Percentiles rank a stretch among this genome's conserved stretches.
These are phyloP conservation scores for Larix kaempferi DNA, from an alignment of 75 land plant species.

Conservation along the genomic window DNA sequence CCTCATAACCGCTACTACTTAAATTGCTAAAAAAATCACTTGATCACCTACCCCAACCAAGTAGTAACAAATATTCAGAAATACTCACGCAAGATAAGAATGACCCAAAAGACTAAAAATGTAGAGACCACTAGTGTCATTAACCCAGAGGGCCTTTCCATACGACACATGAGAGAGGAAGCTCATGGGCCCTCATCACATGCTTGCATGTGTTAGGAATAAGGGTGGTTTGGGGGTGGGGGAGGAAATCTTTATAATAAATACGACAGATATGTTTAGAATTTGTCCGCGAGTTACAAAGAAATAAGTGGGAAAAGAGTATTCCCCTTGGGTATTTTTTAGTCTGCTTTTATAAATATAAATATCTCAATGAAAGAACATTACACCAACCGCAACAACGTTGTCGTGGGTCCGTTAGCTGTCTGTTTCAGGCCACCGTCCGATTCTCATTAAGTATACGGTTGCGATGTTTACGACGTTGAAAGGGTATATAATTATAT, in stretches of 20 bases:
- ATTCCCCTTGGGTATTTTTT: background rate
- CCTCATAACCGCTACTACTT: background rate
- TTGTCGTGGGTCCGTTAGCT: conserved; percentile 4
- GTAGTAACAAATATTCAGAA: no score
- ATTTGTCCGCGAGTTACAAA: conserved; percentile 7
- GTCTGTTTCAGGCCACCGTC: conserved; percentile 3
- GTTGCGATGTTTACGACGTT: background rate
- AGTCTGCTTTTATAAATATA: background rate
- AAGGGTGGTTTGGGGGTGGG: background rate
- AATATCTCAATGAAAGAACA: background rate
- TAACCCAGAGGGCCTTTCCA: background rate
- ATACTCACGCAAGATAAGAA: no score
- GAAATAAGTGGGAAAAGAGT: background rate
- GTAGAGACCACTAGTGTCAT: no score
- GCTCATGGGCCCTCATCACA: conserved; percentile 5
- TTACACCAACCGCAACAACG: conserved; percentile 6
- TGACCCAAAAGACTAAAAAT: no score
- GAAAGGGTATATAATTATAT: no score
- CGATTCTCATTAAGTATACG: background rate
- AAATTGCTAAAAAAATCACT: no score
- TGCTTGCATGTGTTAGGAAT: conserved; percentile 7
- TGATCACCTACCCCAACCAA: background rate
- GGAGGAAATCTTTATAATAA: conserved; percentile 8
- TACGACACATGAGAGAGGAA: background rate
- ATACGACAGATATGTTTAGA: conserved; percentile 4